Evolutionary conservation across 1,139 yeast genomes (phyloP).

Genomic region (Saccharomyces hybrid): DNA sequence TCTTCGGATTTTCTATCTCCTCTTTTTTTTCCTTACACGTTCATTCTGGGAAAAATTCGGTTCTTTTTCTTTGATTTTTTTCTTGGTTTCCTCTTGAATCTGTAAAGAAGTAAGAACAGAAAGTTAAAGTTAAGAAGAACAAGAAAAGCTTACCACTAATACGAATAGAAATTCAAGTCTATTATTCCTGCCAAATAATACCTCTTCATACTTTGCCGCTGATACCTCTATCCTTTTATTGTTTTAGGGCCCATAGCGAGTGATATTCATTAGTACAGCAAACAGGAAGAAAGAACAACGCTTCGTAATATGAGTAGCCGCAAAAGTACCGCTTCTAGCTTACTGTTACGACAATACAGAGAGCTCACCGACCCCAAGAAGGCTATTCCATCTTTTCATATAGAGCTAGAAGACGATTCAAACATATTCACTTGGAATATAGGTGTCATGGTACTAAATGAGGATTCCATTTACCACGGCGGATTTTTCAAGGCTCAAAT

Average conservation of each 20-base stretch:
- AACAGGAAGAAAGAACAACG: neutral
- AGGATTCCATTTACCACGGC: conserved; percentile 87
- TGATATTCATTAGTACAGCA: neutral
- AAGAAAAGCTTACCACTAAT: neutral
- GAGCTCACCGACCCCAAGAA: conserved; percentile 91
- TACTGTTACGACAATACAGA: conserved; percentile 86
- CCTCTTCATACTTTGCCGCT: neutral
- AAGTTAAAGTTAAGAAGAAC: neutral
- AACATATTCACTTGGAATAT: conserved; percentile 90
- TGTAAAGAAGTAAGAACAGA: neutral
- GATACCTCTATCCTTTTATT: neutral
- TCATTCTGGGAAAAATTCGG: neutral
- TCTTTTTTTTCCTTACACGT: neutral
- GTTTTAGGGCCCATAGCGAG: neutral
- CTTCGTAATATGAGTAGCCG: conserved; percentile 23
- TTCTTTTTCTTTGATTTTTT: neutral
- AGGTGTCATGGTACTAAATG: conserved; percentile 86
- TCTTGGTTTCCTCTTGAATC: neutral
- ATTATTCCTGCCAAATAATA: neutral
- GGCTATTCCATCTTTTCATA: conserved; percentile 86
- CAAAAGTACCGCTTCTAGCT: conserved; percentile 49
- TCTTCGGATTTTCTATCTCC: neutral
- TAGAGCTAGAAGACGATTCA: conserved; percentile 72
- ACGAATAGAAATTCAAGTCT: neutral
- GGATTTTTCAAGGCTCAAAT: conserved; percentile 95